Base-by-base conservation (phyloP, 331 rosid genomes). In the Saraca asoca region DNA sequence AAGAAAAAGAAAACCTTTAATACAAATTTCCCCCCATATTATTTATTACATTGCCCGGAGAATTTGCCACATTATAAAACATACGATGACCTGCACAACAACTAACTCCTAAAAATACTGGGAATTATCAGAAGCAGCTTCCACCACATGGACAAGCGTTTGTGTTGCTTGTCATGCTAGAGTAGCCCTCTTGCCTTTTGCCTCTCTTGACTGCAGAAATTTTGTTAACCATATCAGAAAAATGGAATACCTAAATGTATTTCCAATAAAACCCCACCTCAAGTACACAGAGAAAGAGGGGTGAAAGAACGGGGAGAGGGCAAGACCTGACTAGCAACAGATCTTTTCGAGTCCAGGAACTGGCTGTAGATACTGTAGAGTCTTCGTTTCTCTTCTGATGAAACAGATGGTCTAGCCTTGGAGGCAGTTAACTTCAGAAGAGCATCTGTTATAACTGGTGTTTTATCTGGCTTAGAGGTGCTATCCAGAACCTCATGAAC, bases 181-280 rank as follows among this genome's bases (percentile, higher is more conserved):
- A 55, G 98, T 93, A 65, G 97, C 91, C 73, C 86, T 78, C 88
- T 90, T 93, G 76, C 98, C 98, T 75, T 90, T 93, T 35, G 90
- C 79, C 68, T 87, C 95, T 83, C 97, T 93, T 43, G 91, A 78
- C 98, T 89, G 90, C 87, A 84, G 52, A 74, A n/a, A 60, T 61
- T n/a, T 58, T 66, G 49, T 41, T 9, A 42, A 54, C 70, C 24
- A 58, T 9, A 18, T 70, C 69, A 55, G 33, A 19, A 42, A 69
- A 13, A 14, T 49, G 50, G 31, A 24, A 65, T 11, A 33, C 50
- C 54, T 20, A 75, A 41, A 39, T 17, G 46, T 55, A 5, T 19
- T 42, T 29, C 50, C 15, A 68, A 59, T 48, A 18, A 4, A 24
- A 72, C 17, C 18, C 14, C 7, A 34, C 24, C 29, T 8, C 5